A percentile compares a stretch with the other conserved stretches of the same genome.
These are phyloP conservation scores for Monosporascus sp. DNA, from an alignment of 2,329 filamentous ascomycete genomes.

Conservation along the genomic window DNA sequence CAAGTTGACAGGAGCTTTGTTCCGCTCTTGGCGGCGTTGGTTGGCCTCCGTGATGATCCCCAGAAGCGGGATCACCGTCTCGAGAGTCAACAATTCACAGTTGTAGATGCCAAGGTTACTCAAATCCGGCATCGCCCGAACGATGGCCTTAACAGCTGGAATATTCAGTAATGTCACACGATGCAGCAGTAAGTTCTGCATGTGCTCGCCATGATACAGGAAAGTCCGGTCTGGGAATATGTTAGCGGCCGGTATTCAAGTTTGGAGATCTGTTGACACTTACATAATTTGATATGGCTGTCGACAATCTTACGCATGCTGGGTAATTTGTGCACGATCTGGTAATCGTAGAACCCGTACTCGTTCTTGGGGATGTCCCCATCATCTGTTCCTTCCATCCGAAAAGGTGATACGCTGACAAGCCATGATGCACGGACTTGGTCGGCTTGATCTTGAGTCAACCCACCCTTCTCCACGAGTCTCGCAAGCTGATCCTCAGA, in stretches of 20 bases:
- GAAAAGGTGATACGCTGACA: not conserved
- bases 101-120: conserved; percentile 19
- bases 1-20: conserved; percentile 19
- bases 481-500: not conserved
- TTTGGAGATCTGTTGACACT: not conserved
- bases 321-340: not conserved
- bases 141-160: conserved; percentile 9
- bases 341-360: not conserved
- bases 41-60: conserved; percentile 13
- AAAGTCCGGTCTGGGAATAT: conserved; percentile 5
- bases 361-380: not conserved
- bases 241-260: conserved; percentile 1
- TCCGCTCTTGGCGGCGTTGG: not conserved
- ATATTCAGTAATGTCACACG: conserved; percentile 19
- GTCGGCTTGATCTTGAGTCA: not conserved
- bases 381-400: not conserved
- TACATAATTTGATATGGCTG: not conserved
- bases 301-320: not conserved
- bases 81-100: conserved; percentile 26
- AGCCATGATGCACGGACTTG: not conserved
- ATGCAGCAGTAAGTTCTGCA: conserved; percentile 21
- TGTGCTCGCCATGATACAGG: conserved; percentile 7
- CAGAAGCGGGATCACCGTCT: conserved; percentile 13
- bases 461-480: not conserved
- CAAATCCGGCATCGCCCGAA: conserved; percentile 15